These are phyloP conservation scores for Pisolithus microcarpus DNA, from an alignment of 768 basidiomycete species.

Conservation along the genomic window DNA sequence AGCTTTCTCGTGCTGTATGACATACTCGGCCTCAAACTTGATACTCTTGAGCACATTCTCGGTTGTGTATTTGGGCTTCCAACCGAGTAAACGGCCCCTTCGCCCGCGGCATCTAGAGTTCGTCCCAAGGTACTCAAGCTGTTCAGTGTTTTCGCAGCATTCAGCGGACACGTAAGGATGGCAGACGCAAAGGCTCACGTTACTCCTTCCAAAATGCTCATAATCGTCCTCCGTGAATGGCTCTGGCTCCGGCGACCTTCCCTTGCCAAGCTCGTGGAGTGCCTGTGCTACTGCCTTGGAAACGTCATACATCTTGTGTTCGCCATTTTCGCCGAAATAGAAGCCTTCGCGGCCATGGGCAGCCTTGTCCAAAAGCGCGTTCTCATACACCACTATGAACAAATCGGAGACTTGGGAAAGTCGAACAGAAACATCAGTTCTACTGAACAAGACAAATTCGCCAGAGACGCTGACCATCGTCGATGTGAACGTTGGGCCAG, in stretches of 20 bases:
- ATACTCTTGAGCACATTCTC: conserved; percentile 18
- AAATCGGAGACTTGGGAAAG: conserved; percentile 11
- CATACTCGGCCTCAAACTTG: conserved; percentile 15
- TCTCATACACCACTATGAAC: conserved; percentile 11
- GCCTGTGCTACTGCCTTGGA: conserved; percentile 5
- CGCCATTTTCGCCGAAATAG: conserved; percentile 20
- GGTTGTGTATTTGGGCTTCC: conserved; percentile 26
- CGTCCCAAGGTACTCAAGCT: conserved; percentile 16
- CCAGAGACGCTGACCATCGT: conserved; percentile 11
- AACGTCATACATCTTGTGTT: conserved; percentile 14
- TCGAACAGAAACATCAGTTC: not conserved
- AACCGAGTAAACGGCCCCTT: conserved; percentile 19
- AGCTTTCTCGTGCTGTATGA: conserved; percentile 4
- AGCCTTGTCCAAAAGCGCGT: conserved; percentile 5
- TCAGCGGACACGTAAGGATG: conserved; percentile 9
- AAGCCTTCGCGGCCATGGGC: conserved; percentile 19
- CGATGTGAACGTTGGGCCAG: conserved; percentile 19
- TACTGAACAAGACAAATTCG: not conserved
- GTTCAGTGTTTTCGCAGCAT: not conserved
- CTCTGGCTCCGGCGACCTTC: conserved; percentile 6
- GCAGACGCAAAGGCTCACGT: not conserved
- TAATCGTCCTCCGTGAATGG: conserved; percentile 14
- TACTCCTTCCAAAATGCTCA: conserved; percentile 3
- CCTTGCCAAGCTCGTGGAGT: conserved; percentile 13
- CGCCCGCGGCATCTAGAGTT: conserved; percentile 15